Percentiles rank a stretch among this genome's conserved stretches.
Evolutionary conservation across 352 stramenopile species (phyloP).

Genomic region (Globisporangium echinulatum): DNA sequence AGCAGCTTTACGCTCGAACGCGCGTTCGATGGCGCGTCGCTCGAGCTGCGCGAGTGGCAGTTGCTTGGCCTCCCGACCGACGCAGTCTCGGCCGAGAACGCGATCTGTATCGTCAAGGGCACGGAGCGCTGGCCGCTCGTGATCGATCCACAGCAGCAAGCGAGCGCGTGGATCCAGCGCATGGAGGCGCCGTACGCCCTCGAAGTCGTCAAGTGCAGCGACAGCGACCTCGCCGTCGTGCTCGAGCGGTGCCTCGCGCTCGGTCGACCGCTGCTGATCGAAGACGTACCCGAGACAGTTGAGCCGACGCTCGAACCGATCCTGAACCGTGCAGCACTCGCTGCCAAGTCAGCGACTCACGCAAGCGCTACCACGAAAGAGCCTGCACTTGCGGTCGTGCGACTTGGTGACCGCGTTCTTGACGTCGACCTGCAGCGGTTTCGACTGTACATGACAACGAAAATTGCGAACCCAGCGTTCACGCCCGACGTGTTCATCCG

Average conservation of each 20-base stretch:
- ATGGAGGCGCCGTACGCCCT: constrained; percentile 64
- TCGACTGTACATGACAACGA: constrained; percentile 89
- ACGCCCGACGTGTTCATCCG: constrained; percentile 89
- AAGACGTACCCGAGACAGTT: constrained; percentile 45
- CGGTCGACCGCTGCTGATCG: constrained; percentile 47
- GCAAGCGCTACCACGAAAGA: not conserved
- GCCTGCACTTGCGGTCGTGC: constrained; percentile 23
- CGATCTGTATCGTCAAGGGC: constrained; percentile 80
- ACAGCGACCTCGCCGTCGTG: constrained; percentile 28
- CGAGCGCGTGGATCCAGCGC: constrained; percentile 88
- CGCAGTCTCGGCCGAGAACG: constrained; percentile 86
- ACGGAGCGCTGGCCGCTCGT: constrained; percentile 89
- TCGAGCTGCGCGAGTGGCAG: constrained; percentile 86
- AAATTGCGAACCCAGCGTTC: constrained; percentile 89
- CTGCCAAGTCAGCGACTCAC: constrained; percentile 3
- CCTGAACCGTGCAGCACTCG: constrained; percentile 12
- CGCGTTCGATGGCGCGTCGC: constrained; percentile 62
- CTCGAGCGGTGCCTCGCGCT: constrained; percentile 31
- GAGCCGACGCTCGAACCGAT: constrained; percentile 53
- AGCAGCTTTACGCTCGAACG: constrained; percentile 47
- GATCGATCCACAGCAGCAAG: constrained; percentile 93
- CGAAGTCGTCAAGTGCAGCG: constrained; percentile 64
- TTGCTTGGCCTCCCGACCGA: constrained; percentile 87
- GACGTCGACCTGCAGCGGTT: constrained; percentile 69
- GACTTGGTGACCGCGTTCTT: constrained; percentile 68